Evolutionary conservation across 1,139 yeast species (phyloP).

Genomic region (Yamadazyma mexicana): DNA sequence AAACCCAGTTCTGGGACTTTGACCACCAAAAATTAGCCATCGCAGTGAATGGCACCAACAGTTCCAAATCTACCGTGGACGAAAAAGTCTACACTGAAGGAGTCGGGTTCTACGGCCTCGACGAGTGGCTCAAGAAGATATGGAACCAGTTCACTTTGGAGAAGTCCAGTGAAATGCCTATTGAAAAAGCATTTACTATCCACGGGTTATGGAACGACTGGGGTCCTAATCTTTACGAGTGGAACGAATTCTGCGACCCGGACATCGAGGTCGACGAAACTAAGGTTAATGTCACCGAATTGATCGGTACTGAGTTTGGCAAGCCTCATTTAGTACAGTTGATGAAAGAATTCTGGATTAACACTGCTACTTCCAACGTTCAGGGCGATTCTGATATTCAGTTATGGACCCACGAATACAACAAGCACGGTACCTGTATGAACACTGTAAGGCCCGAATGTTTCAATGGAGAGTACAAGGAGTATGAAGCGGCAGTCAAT

Average conservation of each 20-base stretch:
- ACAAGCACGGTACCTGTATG: conserved; percentile 49
- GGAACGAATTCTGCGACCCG: conserved; percentile 32
- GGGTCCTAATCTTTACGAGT: conserved; percentile 22
- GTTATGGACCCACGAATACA: conserved; percentile 45
- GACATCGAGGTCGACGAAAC: conserved; percentile 27
- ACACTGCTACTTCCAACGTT: conserved; percentile 35
- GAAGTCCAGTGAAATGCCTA: conserved; percentile 13
- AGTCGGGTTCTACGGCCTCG: conserved; percentile 11
- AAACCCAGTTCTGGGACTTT: conserved; percentile 45
- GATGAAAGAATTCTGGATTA: conserved; percentile 39
- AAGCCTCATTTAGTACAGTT: conserved; percentile 28
- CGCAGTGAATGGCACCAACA: conserved; percentile 20
- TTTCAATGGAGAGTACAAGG: conserved; percentile 30
- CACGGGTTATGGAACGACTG: conserved; percentile 46
- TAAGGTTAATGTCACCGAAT: conserved; percentile 28
- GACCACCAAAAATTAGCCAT: conserved; percentile 23
- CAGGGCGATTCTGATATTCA: conserved; percentile 24
- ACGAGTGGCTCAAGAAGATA: conserved; percentile 5
- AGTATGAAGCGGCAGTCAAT: conserved; percentile 33
- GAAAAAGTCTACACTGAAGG: conserved; percentile 7
- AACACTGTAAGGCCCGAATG: conserved; percentile 39
- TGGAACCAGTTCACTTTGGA: conserved; percentile 3
- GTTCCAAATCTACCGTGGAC: conserved; percentile 9
- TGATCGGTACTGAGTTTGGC: conserved; percentile 29
- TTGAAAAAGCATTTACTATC: conserved; percentile 32